phyloP scores from a whole-genome alignment of 139 green algal genomes.

The Chlorella sp. region DNA sequence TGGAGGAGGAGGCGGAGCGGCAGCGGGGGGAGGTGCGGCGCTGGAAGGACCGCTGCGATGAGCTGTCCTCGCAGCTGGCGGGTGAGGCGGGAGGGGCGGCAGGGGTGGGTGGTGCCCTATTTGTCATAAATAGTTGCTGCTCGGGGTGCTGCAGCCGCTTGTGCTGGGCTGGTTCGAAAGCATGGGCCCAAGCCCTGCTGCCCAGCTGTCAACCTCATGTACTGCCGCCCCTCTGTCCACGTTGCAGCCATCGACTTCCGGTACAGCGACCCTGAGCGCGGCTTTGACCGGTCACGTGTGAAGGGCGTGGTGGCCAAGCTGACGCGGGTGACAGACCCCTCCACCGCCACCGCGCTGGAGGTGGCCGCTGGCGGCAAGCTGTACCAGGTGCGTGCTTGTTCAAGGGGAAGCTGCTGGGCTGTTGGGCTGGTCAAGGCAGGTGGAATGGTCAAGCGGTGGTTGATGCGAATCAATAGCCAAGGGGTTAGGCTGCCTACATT shows the following conservation, averaged over 20 bases:
- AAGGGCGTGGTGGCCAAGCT: conserved; percentile 90
- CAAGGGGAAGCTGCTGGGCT: too few species aligned
- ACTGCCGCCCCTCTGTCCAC: not conserved
- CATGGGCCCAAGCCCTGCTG: not conserved
- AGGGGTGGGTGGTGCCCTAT: not conserved
- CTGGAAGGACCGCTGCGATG: conserved; percentile 60
- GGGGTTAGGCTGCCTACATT: not conserved
- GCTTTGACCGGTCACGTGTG: conserved; percentile 71
- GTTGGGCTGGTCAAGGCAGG: too few species aligned
- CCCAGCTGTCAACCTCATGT: not conserved
- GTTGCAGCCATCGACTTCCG: conserved; percentile 68
- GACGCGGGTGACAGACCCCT: conserved; percentile 77
- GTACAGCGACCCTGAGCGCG: conserved; percentile 79
- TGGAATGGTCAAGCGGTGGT: not conserved
- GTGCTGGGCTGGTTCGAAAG: not conserved
- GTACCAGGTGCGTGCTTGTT: conserved; percentile 65
- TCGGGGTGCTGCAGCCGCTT: not conserved
- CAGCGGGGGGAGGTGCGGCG: conserved; percentile 41
- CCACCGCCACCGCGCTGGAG: conserved; percentile 86
- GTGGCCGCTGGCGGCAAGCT: conserved; percentile 95
- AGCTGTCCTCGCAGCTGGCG: conserved; percentile 59
- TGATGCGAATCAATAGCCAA: not conserved
- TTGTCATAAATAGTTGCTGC: too few species aligned
- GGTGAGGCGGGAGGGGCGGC: conserved; percentile 34
- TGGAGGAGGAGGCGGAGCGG: conserved; percentile 56